These are phyloP conservation scores for Skeletonema tropicum DNA, from an alignment of 108 stramenopile species.

Conservation along the genomic window DNA sequence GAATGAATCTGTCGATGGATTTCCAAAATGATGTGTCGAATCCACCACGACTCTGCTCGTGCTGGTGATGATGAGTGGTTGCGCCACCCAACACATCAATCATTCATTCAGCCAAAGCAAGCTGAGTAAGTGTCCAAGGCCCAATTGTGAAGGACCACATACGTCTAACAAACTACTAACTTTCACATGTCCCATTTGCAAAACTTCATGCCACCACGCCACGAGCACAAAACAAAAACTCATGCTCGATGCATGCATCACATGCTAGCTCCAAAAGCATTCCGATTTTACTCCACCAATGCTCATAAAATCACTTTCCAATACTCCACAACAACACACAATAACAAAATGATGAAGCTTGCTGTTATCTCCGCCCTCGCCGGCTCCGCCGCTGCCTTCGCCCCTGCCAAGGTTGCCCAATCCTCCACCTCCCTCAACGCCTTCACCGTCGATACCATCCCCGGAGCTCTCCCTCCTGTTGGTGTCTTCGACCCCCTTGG, in stretches of 20 bases:
- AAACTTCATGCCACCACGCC: background rate
- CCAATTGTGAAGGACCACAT: background rate
- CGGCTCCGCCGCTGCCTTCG: constrained; percentile 50
- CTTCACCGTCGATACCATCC: constrained; percentile 25
- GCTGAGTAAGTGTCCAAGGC: background rate
- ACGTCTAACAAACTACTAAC: background rate
- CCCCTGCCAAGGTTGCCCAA: constrained; percentile 38
- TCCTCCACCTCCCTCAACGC: constrained; percentile 15
- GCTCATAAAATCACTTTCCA: background rate
- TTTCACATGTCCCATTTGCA: background rate
- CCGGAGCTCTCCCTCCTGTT: constrained; percentile 58
- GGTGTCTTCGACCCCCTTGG: constrained; percentile 70
- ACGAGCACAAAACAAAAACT: background rate
- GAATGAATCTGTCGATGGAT: background rate
- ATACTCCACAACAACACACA: background rate
- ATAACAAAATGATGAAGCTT: constrained; percentile 38
- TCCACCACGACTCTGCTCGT: background rate
- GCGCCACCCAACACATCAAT: background rate
- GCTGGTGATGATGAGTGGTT: background rate
- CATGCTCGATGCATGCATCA: no score
- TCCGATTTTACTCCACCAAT: background rate
- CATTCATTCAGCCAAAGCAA: no score
- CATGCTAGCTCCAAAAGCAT: background rate
- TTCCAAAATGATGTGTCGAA: background rate
- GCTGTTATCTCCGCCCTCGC: constrained; percentile 41